Evolutionary conservation across 2,329 filamentous ascomycete species (phyloP).

Genomic region (Hypoxylon sp.): DNA sequence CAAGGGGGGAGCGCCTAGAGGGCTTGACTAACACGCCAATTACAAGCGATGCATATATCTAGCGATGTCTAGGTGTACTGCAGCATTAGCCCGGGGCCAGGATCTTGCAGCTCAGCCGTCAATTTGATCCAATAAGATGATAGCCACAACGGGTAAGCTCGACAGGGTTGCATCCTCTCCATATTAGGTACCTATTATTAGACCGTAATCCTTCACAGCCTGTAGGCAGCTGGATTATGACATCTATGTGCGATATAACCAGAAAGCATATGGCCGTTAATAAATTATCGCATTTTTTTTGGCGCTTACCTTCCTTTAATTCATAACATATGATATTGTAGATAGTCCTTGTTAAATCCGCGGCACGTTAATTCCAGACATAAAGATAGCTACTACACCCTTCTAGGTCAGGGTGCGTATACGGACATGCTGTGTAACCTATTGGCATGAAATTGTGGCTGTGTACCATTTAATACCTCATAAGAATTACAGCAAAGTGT

Average conservation of each 20-base stretch:
- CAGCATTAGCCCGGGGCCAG: background rate
- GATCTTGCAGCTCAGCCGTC: background rate
- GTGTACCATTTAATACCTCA: too few relatives aligned
- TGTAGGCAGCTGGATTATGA: too few relatives aligned
- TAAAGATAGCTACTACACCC: background rate
- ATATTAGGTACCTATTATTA: background rate
- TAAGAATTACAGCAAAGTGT: too few relatives aligned
- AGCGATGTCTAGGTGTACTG: background rate
- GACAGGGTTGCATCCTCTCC: background rate
- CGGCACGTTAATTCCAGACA: background rate
- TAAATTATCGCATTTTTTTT: too few relatives aligned
- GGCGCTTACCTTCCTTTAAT: too few relatives aligned
- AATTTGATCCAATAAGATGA: slow-evolving; percentile 1
- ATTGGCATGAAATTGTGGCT: background rate
- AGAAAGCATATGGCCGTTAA: too few relatives aligned
- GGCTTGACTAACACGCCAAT: slow-evolving; percentile 10
- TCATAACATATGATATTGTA: too few relatives aligned
- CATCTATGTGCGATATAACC: too few relatives aligned
- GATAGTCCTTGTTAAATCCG: background rate
- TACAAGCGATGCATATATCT: background rate
- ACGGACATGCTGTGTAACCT: slow-evolving; percentile 4
- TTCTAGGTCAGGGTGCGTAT: background rate
- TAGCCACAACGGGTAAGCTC: background rate
- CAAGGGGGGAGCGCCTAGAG: slow-evolving; percentile 10
- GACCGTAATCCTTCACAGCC: background rate